Evolutionary conservation across 2,329 filamentous ascomycete species (phyloP).

Genomic region (Alternaria brassicicola): DNA sequence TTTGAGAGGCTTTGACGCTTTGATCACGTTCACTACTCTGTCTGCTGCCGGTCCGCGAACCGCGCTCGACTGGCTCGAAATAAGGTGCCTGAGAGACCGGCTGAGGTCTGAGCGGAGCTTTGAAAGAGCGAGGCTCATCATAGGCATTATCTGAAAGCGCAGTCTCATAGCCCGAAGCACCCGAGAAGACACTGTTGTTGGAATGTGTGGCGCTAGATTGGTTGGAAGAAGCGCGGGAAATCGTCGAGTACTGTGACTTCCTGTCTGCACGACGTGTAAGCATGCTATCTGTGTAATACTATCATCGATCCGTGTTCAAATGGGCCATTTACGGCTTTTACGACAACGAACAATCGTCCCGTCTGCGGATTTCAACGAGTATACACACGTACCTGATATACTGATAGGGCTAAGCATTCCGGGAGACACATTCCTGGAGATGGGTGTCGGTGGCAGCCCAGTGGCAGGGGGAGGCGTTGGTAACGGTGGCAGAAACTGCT

Average conservation of each 20-base stretch:
- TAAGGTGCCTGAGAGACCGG: conserved; percentile 1
- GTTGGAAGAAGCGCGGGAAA: conserved; percentile 27
- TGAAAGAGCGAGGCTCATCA: conserved; percentile 18
- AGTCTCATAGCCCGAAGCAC: conserved; percentile 24
- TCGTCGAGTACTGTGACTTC: conserved; percentile 24
- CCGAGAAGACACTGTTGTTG: conserved; percentile 29
- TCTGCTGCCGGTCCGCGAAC: conserved; percentile 29
- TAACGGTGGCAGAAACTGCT: conserved; percentile 21
- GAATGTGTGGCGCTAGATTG: conserved; percentile 24
- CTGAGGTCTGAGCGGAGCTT: background rate
- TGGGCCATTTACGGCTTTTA: background rate
- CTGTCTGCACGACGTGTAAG: conserved; percentile 17
- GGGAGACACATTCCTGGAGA: conserved; percentile 1
- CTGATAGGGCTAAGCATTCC: conserved; percentile 7
- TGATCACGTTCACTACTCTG: conserved; percentile 21
- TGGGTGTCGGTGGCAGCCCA: conserved; percentile 26
- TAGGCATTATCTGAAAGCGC: conserved; percentile 23
- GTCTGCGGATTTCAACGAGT: background rate
- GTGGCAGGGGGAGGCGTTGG: conserved; percentile 26
- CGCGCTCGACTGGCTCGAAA: conserved; percentile 28
- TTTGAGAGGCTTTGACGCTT: conserved; percentile 20
- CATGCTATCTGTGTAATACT: background rate
- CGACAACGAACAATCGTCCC: background rate
- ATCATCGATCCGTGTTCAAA: background rate
- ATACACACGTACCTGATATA: conserved; percentile 27